phyloP scores from a whole-genome alignment of 257 asterid species.

The Nicotiana tomentosiformis region DNA sequence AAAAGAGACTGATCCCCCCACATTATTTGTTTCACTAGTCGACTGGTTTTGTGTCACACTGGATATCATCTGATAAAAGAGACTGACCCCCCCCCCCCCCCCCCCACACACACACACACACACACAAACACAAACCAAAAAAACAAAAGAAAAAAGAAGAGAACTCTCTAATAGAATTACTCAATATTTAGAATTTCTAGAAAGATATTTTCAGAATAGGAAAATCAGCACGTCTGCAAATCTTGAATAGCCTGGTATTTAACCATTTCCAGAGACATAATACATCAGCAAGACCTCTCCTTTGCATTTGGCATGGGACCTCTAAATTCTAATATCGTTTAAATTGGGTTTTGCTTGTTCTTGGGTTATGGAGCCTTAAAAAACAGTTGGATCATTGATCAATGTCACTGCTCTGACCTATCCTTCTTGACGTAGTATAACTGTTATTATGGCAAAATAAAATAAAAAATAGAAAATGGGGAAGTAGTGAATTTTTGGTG shows the following conservation, averaged over 20 bases:
- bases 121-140: background rate
- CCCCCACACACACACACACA: too few species aligned
- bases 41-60: too few species aligned
- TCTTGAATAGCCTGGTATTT: background rate
- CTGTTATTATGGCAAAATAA: background rate
- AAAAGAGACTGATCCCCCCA: background rate
- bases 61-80: too few species aligned
- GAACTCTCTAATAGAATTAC: background rate
- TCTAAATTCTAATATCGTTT: background rate
- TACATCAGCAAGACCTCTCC: background rate
- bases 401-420: background rate
- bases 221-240: background rate
- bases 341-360: background rate
- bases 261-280: background rate
- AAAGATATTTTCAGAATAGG: background rate
- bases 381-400: background rate
- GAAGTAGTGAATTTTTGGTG: conserved; percentile 1
- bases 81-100: too few species aligned
- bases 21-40: too few species aligned
- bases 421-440: background rate
- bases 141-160: background rate
- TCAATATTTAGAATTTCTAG: background rate
- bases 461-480: background rate
- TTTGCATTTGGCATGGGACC: background rate
- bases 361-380: background rate